These are phyloP conservation scores for Rhizopogon rudus DNA, from an alignment of 768 basidiomycete genomes.

Conservation along the genomic window DNA sequence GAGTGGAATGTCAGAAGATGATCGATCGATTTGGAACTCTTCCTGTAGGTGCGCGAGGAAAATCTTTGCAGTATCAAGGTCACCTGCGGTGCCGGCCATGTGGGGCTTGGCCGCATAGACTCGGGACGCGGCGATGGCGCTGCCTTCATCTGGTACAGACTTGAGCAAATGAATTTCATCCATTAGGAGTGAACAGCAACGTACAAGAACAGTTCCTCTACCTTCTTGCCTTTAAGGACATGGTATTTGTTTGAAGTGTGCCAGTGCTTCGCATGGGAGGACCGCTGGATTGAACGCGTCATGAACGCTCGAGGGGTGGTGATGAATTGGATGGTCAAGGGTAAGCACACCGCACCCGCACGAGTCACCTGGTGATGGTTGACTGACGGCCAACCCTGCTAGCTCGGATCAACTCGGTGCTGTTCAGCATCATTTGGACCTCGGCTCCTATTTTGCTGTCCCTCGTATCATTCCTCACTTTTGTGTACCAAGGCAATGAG, in stretches of 20 bases:
- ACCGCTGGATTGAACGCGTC: slow-evolving; percentile 37
- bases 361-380: background rate
- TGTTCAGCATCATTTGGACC: slow-evolving; percentile 71
- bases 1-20: slow-evolving; percentile 33
- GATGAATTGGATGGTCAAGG: slow-evolving; percentile 8
- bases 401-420: slow-evolving; percentile 68
- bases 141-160: slow-evolving; percentile 45
- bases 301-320: slow-evolving; percentile 56
- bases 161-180: slow-evolving; percentile 21
- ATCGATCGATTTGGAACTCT: slow-evolving; percentile 37
- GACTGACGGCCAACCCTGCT: background rate
- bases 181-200: slow-evolving; percentile 7
- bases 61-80: slow-evolving; percentile 52
- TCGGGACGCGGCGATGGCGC: slow-evolving; percentile 47
- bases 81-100: slow-evolving; percentile 52
- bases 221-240: slow-evolving; percentile 28
- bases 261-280: slow-evolving; percentile 32
- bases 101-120: slow-evolving; percentile 52
- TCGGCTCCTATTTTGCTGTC: slow-evolving; percentile 77
- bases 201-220: slow-evolving; percentile 43
- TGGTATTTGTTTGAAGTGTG: slow-evolving; percentile 6
- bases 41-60: slow-evolving; percentile 49
- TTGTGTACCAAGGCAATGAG: slow-evolving; percentile 65
- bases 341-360: background rate
- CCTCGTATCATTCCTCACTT: slow-evolving; percentile 72